These are phyloP conservation scores for Litsea cubeba DNA, from an alignment of 164 flowering plant species.

Conservation along the genomic window DNA sequence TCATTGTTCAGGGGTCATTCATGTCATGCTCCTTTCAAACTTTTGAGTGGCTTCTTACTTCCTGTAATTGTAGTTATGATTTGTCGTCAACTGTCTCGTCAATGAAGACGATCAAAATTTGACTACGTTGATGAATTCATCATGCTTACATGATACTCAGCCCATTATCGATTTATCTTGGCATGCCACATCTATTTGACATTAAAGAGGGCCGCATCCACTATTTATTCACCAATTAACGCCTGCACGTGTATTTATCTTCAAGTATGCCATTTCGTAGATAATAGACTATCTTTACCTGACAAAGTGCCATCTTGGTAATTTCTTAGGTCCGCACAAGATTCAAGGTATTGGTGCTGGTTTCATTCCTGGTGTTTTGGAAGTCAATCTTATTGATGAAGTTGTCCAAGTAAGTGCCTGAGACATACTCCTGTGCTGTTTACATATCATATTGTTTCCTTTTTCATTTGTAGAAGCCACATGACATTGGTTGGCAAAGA, in stretches of 20 bases:
- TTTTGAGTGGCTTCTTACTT: no score
- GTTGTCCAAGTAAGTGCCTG: conserved; percentile 29
- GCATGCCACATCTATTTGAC: not conserved
- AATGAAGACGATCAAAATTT: no score
- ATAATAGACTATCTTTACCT: not conserved
- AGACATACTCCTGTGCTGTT: no score
- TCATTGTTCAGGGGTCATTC: no score
- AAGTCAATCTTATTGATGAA: conserved; percentile 31
- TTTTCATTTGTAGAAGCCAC: not conserved
- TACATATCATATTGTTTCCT: not conserved
- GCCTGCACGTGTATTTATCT: not conserved
- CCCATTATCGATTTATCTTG: no score
- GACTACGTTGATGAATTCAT: no score
- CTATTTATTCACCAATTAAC: not conserved
- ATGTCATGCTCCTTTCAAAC: no score
- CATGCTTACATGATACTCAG: no score
- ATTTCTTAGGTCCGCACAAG: conserved; percentile 51
- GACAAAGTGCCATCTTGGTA: not conserved
- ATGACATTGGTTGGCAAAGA: not conserved
- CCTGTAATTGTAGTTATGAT: no score
- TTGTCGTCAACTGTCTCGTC: no score
- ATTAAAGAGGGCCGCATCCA: not conserved
- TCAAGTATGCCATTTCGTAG: not conserved
- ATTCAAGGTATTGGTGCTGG: conserved; percentile 83
- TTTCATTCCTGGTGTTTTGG: conserved; percentile 59